Evolutionary conservation across 2,329 filamentous ascomycete species (phyloP).

Genomic region (Beauveria medogensis): DNA sequence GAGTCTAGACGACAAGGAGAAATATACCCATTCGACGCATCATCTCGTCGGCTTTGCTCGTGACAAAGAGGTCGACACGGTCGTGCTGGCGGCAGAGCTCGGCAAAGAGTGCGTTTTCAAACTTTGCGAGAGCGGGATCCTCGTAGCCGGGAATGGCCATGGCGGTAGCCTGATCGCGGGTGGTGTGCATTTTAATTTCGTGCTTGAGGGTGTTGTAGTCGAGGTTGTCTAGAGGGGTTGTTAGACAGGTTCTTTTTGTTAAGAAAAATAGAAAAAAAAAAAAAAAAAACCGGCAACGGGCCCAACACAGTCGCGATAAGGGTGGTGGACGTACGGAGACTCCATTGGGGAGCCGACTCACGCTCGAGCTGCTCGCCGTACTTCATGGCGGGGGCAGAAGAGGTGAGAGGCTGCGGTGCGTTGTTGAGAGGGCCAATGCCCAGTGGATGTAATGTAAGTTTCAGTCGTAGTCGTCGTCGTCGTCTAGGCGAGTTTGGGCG

Average conservation of each 20-base stretch:
- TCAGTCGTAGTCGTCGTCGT: background rate
- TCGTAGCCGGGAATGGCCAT: slow-evolving; percentile 67
- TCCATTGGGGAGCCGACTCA: slow-evolving; percentile 77
- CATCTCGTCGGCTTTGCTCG: slow-evolving; percentile 74
- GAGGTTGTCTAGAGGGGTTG: slow-evolving; percentile 57
- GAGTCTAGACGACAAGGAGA: no score
- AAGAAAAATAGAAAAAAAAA: no score
- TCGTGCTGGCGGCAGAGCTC: slow-evolving; percentile 69
- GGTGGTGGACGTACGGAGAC: slow-evolving; percentile 48
- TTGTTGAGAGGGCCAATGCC: background rate
- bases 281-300: no score
- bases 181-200: slow-evolving; percentile 74
- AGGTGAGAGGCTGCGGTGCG: background rate
- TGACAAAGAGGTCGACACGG: slow-evolving; percentile 69
- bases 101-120: slow-evolving; percentile 63
- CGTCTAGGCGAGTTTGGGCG: background rate
- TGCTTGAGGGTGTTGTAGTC: slow-evolving; percentile 84
- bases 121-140: slow-evolving; percentile 49
- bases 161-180: slow-evolving; percentile 58
- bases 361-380: slow-evolving; percentile 52
- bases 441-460: background rate
- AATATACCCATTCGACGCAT: slow-evolving; percentile 54
- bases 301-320: no score
- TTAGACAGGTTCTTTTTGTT: background rate
- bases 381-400: slow-evolving; percentile 25